Evolutionary conservation across 2,329 filamentous ascomycete genomes (phyloP).

Genomic region (Aspergillus sp.): DNA sequence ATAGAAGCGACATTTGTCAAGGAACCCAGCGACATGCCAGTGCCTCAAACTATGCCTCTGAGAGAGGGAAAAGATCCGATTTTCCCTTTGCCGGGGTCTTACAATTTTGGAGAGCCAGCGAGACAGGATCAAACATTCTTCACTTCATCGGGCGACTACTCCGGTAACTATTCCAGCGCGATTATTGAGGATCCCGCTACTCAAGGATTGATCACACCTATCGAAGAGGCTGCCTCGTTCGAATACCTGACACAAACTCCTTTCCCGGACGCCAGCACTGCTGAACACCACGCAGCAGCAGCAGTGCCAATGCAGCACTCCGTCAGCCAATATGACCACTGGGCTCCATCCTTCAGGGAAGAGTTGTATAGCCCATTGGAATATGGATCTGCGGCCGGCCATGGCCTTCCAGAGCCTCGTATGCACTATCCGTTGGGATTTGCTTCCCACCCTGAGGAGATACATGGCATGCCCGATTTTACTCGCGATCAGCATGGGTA

Average conservation of each 20-base stretch:
- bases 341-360: slow-evolving; percentile 37
- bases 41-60: slow-evolving; percentile 26
- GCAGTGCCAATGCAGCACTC: slow-evolving; percentile 25
- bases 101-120: slow-evolving; percentile 30
- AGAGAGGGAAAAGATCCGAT: slow-evolving; percentile 18
- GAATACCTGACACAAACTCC: slow-evolving; percentile 33
- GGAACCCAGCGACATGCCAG: slow-evolving; percentile 24
- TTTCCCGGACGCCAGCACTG: slow-evolving; percentile 27
- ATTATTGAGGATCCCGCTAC: slow-evolving; percentile 32
- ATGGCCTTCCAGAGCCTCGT: slow-evolving; percentile 27
- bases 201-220: slow-evolving; percentile 32
- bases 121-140: slow-evolving; percentile 34
- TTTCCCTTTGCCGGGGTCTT: slow-evolving; percentile 34
- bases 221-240: slow-evolving; percentile 32
- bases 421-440: slow-evolving; percentile 36
- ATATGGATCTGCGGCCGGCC: slow-evolving; percentile 26
- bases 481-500: slow-evolving; percentile 20
- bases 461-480: slow-evolving; percentile 22
- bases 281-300: slow-evolving; percentile 24
- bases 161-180: slow-evolving; percentile 30
- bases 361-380: slow-evolving; percentile 37
- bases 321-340: slow-evolving; percentile 30
- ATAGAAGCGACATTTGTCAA: slow-evolving; percentile 28
- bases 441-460: slow-evolving; percentile 28
- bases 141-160: slow-evolving; percentile 30